Conservation (phyloP, 164 flowering plant species). For the Macadamia integrifolia region DNA sequence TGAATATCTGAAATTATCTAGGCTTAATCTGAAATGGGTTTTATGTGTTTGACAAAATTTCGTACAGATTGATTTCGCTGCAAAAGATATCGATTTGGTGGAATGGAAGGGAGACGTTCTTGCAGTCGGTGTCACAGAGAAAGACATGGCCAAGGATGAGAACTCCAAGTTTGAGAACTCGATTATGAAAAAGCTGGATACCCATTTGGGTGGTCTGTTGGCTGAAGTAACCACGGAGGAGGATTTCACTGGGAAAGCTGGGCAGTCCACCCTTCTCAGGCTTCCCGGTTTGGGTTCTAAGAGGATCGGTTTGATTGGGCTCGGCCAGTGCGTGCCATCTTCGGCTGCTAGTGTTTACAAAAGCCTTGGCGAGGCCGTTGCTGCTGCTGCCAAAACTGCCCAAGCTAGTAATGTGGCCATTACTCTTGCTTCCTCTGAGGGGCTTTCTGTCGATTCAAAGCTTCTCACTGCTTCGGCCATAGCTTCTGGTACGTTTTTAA, state of each 20-base stretch:
- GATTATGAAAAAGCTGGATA: conserved; percentile 56
- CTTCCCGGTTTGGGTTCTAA: conserved; percentile 72
- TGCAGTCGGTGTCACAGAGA: conserved; percentile 86
- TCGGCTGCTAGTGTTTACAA: conserved; percentile 26
- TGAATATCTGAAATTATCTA: not conserved
- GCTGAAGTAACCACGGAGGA: conserved; percentile 80
- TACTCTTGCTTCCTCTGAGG: conserved; percentile 69
- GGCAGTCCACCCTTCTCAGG: conserved; percentile 74
- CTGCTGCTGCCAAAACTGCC: conserved; percentile 69
- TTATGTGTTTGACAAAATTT: conserved; percentile 9
- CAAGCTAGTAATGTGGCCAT: conserved; percentile 72
- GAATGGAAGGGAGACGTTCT: conserved; percentile 98
- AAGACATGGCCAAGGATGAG: conserved; percentile 73
- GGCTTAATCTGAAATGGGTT: not conserved
- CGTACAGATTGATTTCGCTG: conserved; percentile 24
- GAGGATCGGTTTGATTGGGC: conserved; percentile 80
- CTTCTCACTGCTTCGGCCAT: conserved; percentile 64
- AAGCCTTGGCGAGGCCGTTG: conserved; percentile 65
- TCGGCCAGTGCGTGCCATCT: conserved; percentile 43
- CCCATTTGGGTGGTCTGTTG: conserved; percentile 63
- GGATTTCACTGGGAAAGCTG: conserved; percentile 87
- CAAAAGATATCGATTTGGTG: conserved; percentile 26
- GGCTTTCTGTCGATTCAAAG: conserved; percentile 54
- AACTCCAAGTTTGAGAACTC: conserved; percentile 66
- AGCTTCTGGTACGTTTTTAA: conserved; percentile 51